These are phyloP conservation scores for Jacaranda copaia DNA, from an alignment of 257 asterid genomes.

Conservation along the genomic window DNA sequence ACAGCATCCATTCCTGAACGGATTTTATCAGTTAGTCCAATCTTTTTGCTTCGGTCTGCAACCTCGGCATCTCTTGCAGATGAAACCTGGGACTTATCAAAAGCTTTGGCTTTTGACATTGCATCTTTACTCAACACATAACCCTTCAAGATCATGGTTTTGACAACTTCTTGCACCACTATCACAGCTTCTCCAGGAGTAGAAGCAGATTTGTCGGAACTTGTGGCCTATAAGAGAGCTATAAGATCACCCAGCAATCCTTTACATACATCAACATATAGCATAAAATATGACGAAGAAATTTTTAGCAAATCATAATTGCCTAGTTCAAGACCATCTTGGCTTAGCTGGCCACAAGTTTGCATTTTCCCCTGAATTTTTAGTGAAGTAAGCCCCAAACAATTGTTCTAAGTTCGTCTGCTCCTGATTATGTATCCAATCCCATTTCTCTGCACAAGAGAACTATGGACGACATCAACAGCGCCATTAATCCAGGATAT, in stretches of 20 bases:
- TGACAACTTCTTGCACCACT: constrained; percentile 56
- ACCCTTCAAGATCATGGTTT: constrained; percentile 63
- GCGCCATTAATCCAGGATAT: neutral
- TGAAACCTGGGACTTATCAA: constrained; percentile 64
- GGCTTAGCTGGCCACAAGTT: neutral
- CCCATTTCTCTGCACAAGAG: neutral
- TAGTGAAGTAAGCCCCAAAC: neutral
- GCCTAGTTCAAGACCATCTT: neutral
- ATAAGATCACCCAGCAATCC: neutral
- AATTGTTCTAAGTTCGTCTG: neutral
- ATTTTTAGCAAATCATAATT: neutral
- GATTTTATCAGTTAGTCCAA: constrained; percentile 64
- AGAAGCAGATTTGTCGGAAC: constrained; percentile 46
- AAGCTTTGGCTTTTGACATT: constrained; percentile 63
- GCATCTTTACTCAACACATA: constrained; percentile 64
- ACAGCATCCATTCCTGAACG: constrained; percentile 48
- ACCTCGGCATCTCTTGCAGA: constrained; percentile 62
- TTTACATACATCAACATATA: too few relatives aligned
- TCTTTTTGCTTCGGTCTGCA: constrained; percentile 55
- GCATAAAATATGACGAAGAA: too few relatives aligned
- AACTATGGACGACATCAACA: neutral
- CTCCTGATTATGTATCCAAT: neutral
- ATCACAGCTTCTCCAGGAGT: constrained; percentile 65
- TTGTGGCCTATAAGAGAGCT: constrained; percentile 38
- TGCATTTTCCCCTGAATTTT: neutral